These are phyloP conservation scores for Xylariaceae sp. DNA, from an alignment of 2,329 filamentous ascomycete species.

Conservation along the genomic window DNA sequence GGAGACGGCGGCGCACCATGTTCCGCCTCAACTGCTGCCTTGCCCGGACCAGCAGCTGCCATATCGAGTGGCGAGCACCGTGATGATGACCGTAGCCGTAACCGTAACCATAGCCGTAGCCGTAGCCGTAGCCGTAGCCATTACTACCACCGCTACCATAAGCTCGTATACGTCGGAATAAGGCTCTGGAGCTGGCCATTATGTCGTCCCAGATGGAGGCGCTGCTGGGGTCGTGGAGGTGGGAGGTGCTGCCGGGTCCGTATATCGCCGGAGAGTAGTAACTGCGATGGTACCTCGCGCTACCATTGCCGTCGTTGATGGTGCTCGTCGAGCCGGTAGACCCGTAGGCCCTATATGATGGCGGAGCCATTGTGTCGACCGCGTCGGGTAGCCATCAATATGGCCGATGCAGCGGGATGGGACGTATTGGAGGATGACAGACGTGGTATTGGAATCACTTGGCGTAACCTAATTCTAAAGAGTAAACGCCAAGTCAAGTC, in stretches of 20 bases:
- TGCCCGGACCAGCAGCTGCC: conserved; percentile 27
- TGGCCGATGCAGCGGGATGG: too few relatives aligned
- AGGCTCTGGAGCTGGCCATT: conserved; percentile 24
- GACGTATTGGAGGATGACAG: too few relatives aligned
- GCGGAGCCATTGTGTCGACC: conserved; percentile 33
- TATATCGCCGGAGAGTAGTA: conserved; percentile 16
- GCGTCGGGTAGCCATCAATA: conserved; percentile 25
- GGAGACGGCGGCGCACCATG: conserved; percentile 44
- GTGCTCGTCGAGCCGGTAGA: too few relatives aligned
- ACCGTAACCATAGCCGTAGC: too few relatives aligned
- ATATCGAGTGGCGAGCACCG: conserved; percentile 34
- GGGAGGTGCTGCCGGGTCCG: too few relatives aligned
- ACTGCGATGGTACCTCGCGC: conserved; percentile 9
- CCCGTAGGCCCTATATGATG: conserved; percentile 34
- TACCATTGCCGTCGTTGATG: background rate
- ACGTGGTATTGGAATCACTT: too few relatives aligned
- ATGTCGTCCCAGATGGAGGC: conserved; percentile 36
- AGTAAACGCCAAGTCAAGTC: too few relatives aligned
- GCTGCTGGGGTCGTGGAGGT: conserved; percentile 23
- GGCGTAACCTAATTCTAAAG: too few relatives aligned
- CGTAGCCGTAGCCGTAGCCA: too few relatives aligned
- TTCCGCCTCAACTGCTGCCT: conserved; percentile 38
- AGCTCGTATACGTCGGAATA: conserved; percentile 32
- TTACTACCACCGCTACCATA: too few relatives aligned
- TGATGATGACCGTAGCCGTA: too few relatives aligned